A percentile compares a stretch with the other conserved stretches of the same genome.
These are phyloP conservation scores for Claviceps sp. DNA, from an alignment of 2,329 filamentous ascomycete genomes.

Conservation along the genomic window DNA sequence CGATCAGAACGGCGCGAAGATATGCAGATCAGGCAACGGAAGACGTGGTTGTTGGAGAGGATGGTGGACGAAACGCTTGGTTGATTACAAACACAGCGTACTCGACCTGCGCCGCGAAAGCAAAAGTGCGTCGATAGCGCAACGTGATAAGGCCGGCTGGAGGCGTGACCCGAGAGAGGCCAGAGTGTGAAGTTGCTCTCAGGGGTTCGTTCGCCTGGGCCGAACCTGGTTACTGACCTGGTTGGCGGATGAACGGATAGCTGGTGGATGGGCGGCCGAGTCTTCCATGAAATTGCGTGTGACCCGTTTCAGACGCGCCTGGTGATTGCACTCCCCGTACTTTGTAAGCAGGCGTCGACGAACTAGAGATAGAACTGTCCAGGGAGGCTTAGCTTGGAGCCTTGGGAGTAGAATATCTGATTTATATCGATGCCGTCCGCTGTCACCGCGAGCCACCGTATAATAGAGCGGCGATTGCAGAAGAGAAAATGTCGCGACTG, in stretches of 20 bases:
- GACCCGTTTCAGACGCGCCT: background rate
- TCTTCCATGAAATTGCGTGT: slow-evolving; percentile 3
- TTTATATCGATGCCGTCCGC: background rate
- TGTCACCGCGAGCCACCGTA: background rate
- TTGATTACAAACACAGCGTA: slow-evolving; percentile 1
- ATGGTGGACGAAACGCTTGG: background rate
- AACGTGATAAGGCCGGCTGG: slow-evolving; percentile 2
- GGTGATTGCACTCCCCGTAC: background rate
- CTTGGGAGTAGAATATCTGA: background rate
- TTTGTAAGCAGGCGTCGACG: background rate
- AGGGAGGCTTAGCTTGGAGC: background rate
- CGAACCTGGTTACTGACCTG: slow-evolving; percentile 1
- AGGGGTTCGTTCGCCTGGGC: slow-evolving; percentile 3
- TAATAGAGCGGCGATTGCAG: background rate
- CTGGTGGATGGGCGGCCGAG: background rate
- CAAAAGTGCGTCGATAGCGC: slow-evolving; percentile 3
- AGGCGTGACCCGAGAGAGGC: slow-evolving; percentile 2
- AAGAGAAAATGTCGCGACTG: background rate
- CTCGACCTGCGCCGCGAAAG: slow-evolving; percentile 2
- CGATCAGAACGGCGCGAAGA: slow-evolving; percentile 4
- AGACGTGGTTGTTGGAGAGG: background rate
- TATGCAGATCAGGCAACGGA: background rate
- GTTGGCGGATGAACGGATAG: slow-evolving; percentile 1
- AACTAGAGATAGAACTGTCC: background rate
- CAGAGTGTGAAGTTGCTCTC: slow-evolving; percentile 4